Conservation (phyloP, 192 early-diverging fungal species). For the Phlyctochytrium planicorne region DNA sequence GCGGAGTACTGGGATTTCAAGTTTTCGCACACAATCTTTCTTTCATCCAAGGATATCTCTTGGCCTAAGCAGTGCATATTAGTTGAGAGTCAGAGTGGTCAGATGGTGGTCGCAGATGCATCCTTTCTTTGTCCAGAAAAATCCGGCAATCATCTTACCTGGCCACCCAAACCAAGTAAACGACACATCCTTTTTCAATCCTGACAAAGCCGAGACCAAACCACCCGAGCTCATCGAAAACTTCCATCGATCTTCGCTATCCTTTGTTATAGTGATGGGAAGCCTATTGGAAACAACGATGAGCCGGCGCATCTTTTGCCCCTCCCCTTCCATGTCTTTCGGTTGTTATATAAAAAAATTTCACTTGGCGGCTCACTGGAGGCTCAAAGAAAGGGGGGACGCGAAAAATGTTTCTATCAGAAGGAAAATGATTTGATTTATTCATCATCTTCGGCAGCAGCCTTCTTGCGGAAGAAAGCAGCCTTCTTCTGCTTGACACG, state of each 20-base stretch:
- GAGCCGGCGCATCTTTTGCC: conserved; percentile 28
- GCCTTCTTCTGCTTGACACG: conserved; percentile 89
- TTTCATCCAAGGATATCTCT: background rate
- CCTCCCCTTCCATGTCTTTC: too few species aligned
- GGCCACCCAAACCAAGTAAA: conserved; percentile 99
- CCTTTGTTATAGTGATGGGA: conserved; percentile 82
- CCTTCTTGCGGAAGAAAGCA: conserved; percentile 59
- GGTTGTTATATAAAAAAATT: too few species aligned
- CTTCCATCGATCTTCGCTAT: conserved; percentile 53
- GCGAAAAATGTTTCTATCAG: too few species aligned
- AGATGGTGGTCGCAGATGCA: too few species aligned
- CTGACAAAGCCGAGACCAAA: conserved; percentile 90
- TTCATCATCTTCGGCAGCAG: conserved; percentile 26
- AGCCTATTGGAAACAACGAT: conserved; percentile 95
- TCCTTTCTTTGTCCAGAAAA: background rate
- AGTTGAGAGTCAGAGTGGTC: too few species aligned
- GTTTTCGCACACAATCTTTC: background rate
- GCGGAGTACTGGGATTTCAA: conserved; percentile 55
- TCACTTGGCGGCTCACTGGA: too few species aligned
- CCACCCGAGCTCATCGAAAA: conserved; percentile 93
- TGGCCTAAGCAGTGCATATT: background rate
- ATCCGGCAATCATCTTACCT: conserved; percentile 44
- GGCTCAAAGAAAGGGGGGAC: too few species aligned
- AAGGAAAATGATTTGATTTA: too few species aligned
- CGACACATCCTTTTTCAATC: conserved; percentile 75